Evolutionary conservation across 2,329 filamentous ascomycete genomes (phyloP).

Genomic region (Simplicillium aogashimaense): DNA sequence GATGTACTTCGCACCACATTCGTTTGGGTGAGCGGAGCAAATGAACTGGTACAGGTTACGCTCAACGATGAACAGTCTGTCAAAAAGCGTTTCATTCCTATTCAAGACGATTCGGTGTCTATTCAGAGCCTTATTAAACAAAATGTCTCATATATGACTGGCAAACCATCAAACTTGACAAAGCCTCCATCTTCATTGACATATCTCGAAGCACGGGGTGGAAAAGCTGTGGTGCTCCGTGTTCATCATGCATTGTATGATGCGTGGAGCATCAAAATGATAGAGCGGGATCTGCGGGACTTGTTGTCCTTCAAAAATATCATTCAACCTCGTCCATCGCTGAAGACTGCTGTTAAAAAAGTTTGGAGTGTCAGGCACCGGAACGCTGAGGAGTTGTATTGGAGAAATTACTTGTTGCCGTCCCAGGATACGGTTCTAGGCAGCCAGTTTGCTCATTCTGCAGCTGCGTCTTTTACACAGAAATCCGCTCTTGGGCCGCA

Average conservation of each 20-base stretch:
- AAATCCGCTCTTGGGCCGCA: no score
- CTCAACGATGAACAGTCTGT: background rate
- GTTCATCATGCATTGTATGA: conserved; percentile 15
- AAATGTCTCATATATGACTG: conserved; percentile 7
- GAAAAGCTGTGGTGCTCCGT: conserved; percentile 12
- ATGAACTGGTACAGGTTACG: conserved; percentile 6
- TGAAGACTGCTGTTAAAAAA: no score
- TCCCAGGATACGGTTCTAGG: no score
- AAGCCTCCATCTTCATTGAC: conserved; percentile 10
- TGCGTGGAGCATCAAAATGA: conserved; percentile 16
- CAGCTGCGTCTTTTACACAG: no score
- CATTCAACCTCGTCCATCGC: no score
- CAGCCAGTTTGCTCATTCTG: no score
- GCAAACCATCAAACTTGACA: conserved; percentile 7
- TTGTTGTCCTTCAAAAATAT: no score
- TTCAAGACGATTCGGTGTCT: conserved; percentile 1
- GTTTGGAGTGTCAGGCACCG: no score
- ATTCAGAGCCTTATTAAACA: conserved; percentile 3
- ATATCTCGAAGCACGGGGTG: conserved; percentile 10
- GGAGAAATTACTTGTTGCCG: no score
- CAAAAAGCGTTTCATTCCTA: background rate
- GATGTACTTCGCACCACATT: conserved; percentile 9
- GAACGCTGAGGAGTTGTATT: no score
- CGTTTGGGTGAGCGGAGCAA: background rate
- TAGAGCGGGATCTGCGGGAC: conserved; percentile 9